Percentiles rank a stretch among this genome's conserved stretches.
These are phyloP conservation scores for Aspergillus taichungensis DNA, from an alignment of 495 filamentous ascomycete species.

Conservation along the genomic window DNA sequence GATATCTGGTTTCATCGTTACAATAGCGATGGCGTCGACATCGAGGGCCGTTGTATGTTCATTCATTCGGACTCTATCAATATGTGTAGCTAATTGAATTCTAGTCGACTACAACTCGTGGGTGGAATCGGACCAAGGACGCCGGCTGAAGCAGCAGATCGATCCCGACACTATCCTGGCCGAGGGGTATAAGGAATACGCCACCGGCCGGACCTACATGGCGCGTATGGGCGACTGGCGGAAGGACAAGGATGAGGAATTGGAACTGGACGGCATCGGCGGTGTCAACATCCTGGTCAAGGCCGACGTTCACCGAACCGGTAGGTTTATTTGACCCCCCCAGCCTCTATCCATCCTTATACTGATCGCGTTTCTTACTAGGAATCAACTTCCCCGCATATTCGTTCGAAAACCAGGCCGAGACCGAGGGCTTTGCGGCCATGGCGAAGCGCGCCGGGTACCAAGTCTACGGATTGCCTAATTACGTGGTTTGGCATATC, in stretches of 20 bases:
- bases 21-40: constrained; percentile 59
- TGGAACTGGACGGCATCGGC: constrained; percentile 90
- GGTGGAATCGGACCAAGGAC: constrained; percentile 83
- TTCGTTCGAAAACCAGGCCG: constrained; percentile 96
- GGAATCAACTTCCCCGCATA: constrained; percentile 98
- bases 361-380: constrained; percentile 20
- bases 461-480: constrained; percentile 83
- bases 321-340: constrained; percentile 35
- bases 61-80: neutral
- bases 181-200: constrained; percentile 91
- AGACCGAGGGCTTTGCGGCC: constrained; percentile 96
- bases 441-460: constrained; percentile 98
- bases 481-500: constrained; percentile 98
- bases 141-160: constrained; percentile 61
- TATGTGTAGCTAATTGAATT: constrained; percentile 6
- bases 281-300: constrained; percentile 97
- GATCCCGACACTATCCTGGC: constrained; percentile 73
- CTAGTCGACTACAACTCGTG: constrained; percentile 98
- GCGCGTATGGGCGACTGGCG: constrained; percentile 84
- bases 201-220: constrained; percentile 82
- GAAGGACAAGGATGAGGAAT: constrained; percentile 79
- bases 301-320: constrained; percentile 90
- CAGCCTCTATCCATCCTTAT: neutral
- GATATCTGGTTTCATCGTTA: constrained; percentile 99
- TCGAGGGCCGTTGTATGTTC: constrained; percentile 85